These are phyloP conservation scores for Phaeosphaeriaceae sp. DNA, from an alignment of 2,329 filamentous ascomycete genomes.

Conservation along the genomic window DNA sequence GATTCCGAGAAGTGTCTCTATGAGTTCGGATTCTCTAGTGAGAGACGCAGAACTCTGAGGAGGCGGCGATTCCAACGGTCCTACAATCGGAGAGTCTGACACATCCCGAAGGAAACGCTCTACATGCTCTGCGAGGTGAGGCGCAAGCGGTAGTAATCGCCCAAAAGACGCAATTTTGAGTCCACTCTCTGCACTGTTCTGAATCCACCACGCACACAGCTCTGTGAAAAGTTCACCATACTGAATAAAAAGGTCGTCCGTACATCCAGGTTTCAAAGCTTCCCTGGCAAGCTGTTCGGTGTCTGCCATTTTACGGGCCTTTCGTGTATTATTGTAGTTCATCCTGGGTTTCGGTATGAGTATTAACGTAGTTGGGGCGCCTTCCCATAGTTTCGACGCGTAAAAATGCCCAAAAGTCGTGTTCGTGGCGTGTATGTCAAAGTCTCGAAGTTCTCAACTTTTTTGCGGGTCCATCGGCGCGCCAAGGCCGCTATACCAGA, in stretches of 20 bases:
- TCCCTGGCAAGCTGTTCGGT: constrained; percentile 36
- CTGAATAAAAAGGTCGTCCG: constrained; percentile 74
- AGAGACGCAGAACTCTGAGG: neutral
- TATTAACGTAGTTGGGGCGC: constrained; percentile 30
- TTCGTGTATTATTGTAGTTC: constrained; percentile 20
- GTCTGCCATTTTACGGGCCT: constrained; percentile 34
- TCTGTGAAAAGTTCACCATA: constrained; percentile 82
- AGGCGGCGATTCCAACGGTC: constrained; percentile 6
- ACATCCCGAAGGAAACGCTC: constrained; percentile 55
- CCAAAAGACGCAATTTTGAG: constrained; percentile 73
- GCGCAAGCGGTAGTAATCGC: constrained; percentile 80
- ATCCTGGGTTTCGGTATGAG: constrained; percentile 20
- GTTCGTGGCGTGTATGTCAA: constrained; percentile 21
- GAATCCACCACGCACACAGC: constrained; percentile 80
- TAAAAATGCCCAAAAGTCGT: constrained; percentile 21
- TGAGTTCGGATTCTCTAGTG: constrained; percentile 25
- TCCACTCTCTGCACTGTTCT: constrained; percentile 46
- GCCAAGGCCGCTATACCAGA: constrained; percentile 36
- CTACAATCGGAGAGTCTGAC: constrained; percentile 34
- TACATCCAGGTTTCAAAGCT: constrained; percentile 69
- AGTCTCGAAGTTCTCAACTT: constrained; percentile 30
- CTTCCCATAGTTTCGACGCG: constrained; percentile 47
- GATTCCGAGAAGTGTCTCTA: constrained; percentile 67
- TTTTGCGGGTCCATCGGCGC: constrained; percentile 26
- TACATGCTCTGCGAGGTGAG: constrained; percentile 77